Conservation (phyloP, 129 eudicot genomes). For the Arctium minus region DNA sequence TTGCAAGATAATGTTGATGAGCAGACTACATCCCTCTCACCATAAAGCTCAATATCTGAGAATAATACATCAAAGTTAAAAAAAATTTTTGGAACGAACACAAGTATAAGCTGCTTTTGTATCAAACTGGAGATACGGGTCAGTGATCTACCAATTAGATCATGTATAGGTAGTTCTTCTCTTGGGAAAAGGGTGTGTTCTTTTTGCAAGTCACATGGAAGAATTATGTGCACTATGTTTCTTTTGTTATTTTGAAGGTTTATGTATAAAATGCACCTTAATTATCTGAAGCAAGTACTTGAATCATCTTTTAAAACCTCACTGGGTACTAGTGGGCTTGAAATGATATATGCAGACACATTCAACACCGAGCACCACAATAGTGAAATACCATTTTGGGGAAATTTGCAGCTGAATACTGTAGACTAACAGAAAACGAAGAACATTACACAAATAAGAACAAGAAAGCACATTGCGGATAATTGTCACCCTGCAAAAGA, state of each 20-base stretch:
- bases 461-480: neutral
- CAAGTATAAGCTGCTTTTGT: neutral
- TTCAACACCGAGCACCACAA: neutral
- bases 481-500: neutral
- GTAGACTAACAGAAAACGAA: neutral
- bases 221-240: neutral
- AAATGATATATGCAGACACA: neutral
- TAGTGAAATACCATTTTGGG: neutral
- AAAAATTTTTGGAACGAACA: no score
- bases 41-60: neutral
- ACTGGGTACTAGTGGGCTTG: neutral
- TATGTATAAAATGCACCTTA: neutral
- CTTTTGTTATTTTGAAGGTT: neutral
- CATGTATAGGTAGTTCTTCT: neutral
- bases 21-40: neutral
- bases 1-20: conserved; percentile 39
- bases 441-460: neutral
- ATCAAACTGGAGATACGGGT: neutral
- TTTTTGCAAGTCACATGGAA: neutral
- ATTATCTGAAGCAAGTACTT: neutral
- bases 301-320: neutral
- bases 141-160: neutral
- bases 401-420: neutral
- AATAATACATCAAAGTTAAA: neutral
- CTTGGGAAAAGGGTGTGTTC: neutral